Conservation (phyloP, 306 rosid genomes). For the Vigna nakashimae region DNA sequence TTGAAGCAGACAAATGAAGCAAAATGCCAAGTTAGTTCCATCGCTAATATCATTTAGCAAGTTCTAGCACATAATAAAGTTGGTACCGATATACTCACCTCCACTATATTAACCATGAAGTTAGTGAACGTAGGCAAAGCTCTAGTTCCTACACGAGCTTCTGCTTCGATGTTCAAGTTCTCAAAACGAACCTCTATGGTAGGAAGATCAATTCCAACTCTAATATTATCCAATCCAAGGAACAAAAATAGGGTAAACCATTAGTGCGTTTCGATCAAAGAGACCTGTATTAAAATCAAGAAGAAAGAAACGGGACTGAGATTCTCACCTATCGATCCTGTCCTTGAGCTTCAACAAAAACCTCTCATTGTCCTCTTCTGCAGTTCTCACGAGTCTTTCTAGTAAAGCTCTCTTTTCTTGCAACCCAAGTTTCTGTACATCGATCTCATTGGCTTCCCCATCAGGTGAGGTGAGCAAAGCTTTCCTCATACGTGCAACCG, state of each 20-base stretch:
- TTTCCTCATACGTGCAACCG: conserved; percentile 53
- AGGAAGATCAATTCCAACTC: conserved; percentile 82
- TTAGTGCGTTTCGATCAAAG: not conserved
- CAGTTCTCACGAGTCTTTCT: conserved; percentile 70
- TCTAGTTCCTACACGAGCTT: conserved; percentile 75
- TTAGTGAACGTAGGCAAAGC: conserved; percentile 75
- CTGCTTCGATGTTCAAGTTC: conserved; percentile 74
- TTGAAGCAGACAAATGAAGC: not conserved
- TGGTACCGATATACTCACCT: conserved; percentile 47
- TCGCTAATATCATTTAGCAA: conserved; percentile 18
- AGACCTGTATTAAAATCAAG: not conserved
- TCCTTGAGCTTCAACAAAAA: conserved; percentile 77
- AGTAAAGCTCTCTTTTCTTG: conserved; percentile 67
- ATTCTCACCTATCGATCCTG: conserved; percentile 69
- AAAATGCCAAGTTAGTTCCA: not conserved
- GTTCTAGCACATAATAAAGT: not conserved
- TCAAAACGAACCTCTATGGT: conserved; percentile 81
- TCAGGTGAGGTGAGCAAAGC: conserved; percentile 50
- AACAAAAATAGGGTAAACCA: conserved; percentile 18
- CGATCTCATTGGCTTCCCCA: conserved; percentile 70
- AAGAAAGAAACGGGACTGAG: not conserved
- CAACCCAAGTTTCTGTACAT: conserved; percentile 65
- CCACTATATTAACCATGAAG: conserved; percentile 60
- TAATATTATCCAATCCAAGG: conserved; percentile 37
- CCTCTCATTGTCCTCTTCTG: conserved; percentile 83